phyloP scores from a whole-genome alignment of 1,139 yeast species.

The Scheffersomyces parashehatae region DNA sequence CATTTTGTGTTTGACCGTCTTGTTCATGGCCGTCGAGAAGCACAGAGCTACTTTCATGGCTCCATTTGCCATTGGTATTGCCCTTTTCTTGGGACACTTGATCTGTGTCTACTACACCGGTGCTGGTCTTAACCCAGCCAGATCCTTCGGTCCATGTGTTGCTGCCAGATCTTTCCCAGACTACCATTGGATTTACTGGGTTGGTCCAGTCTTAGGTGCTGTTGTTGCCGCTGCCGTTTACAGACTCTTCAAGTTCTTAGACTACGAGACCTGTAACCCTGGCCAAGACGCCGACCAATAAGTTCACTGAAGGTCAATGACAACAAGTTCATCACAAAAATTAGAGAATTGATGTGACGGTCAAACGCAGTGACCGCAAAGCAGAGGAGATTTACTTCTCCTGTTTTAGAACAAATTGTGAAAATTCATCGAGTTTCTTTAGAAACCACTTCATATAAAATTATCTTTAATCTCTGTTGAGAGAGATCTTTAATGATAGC shows the following conservation, averaged over 20 bases:
- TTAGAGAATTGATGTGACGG: too few species aligned
- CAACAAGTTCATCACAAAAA: too few species aligned
- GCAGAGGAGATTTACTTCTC: too few species aligned
- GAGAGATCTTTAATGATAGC: too few species aligned
- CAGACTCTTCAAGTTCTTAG: constrained; percentile 63
- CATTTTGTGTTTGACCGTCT: constrained; percentile 71
- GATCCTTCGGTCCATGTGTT: constrained; percentile 82
- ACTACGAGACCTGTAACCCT: constrained; percentile 72
- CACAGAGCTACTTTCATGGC: constrained; percentile 76
- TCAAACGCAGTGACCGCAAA: too few species aligned
- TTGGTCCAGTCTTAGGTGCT: constrained; percentile 79
- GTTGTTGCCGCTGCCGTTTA: constrained; percentile 66
- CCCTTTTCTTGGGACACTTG: constrained; percentile 82
- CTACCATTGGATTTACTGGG: constrained; percentile 93
- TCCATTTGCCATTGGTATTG: constrained; percentile 80
- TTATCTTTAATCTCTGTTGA: too few species aligned
- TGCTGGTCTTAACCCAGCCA: constrained; percentile 91
- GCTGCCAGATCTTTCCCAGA: constrained; percentile 72
- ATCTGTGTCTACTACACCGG: constrained; percentile 84
- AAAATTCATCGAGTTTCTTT: too few species aligned
- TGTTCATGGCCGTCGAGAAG: constrained; percentile 84
- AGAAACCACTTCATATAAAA: too few species aligned
- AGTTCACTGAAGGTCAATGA: not conserved
- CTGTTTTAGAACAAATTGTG: too few species aligned
- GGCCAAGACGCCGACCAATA: constrained; percentile 56